These are phyloP conservation scores for Fraxinus dipetala DNA, from an alignment of 305 asterid genomes.

Conservation along the genomic window DNA sequence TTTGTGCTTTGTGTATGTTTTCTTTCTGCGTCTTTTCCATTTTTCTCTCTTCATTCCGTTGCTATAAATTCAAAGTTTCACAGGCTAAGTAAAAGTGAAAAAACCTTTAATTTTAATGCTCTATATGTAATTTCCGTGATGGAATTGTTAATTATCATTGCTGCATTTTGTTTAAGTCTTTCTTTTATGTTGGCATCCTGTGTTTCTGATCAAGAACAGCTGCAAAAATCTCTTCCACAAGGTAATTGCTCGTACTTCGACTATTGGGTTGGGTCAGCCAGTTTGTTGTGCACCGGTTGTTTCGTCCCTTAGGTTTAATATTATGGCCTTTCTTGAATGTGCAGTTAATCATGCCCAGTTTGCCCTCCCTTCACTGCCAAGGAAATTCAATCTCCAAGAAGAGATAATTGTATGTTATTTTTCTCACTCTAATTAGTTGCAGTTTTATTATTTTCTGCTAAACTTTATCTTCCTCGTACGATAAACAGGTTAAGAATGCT, in stretches of 20 bases:
- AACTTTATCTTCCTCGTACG: neutral
- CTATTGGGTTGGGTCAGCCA: neutral
- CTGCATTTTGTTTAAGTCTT: slow-evolving; percentile 25
- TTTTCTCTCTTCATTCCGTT: slow-evolving; percentile 5
- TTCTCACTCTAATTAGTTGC: neutral
- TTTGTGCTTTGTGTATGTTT: slow-evolving; percentile 58
- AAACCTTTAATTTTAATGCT: neutral
- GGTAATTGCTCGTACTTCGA: slow-evolving; percentile 19
- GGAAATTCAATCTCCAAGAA: slow-evolving; percentile 42
- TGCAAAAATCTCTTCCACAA: slow-evolving; percentile 14
- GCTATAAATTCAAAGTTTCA: slow-evolving; percentile 31
- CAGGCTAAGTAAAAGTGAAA: neutral
- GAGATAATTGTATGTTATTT: slow-evolving; percentile 22
- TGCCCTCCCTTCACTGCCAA: slow-evolving; percentile 30
- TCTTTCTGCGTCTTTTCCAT: slow-evolving; percentile 7
- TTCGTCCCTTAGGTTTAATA: neutral
- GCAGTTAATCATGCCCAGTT: slow-evolving; percentile 31
- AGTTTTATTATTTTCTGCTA: neutral
- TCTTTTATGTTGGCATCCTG: slow-evolving; percentile 26
- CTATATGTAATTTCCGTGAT: neutral
- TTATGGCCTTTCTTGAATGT: neutral
- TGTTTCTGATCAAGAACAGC: slow-evolving; percentile 29
- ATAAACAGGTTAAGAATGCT: slow-evolving; percentile 32
- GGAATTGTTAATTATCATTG: slow-evolving; percentile 11
- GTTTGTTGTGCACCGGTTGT: neutral